A percentile compares a stretch with the other conserved stretches of the same genome.
phyloP scores from a whole-genome alignment of 225 moss, liverwort and hornwort species.

The Climacium dendroides region DNA sequence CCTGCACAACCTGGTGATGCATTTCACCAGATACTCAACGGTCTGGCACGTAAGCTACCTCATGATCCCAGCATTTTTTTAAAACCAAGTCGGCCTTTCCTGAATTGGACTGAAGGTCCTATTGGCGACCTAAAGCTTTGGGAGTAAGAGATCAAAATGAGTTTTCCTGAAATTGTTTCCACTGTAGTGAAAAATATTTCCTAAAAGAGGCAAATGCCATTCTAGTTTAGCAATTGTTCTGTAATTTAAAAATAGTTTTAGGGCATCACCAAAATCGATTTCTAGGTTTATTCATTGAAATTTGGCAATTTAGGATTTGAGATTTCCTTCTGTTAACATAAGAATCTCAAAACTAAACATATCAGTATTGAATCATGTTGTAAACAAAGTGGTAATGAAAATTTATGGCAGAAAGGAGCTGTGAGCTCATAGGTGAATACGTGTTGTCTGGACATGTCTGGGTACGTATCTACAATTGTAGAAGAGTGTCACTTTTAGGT shows the following conservation, averaged over 20 bases:
- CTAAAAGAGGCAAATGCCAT: not conserved
- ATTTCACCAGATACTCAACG: slow-evolving; percentile 89
- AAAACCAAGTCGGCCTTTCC: slow-evolving; percentile 8
- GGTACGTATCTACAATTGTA: too few species aligned
- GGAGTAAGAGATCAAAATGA: not conserved
- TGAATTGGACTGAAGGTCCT: slow-evolving; percentile 84
- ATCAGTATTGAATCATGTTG: not conserved
- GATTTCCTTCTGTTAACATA: not conserved
- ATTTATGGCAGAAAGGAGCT: not conserved
- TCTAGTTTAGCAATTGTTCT: not conserved
- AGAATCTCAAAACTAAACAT: not conserved
- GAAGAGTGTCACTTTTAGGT: too few species aligned
- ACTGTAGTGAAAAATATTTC: not conserved
- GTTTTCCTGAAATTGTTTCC: too few species aligned
- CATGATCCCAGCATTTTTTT: slow-evolving; percentile 41
- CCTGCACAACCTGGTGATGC: slow-evolving; percentile 84
- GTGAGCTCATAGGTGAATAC: not conserved
- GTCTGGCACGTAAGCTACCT: slow-evolving; percentile 71
- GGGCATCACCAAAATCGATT: not conserved
- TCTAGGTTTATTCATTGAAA: not conserved
- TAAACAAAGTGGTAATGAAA: not conserved
- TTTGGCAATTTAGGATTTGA: not conserved
- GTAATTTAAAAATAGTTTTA: not conserved
- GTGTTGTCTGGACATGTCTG: not conserved
- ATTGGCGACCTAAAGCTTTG: slow-evolving; percentile 58